Evolutionary conservation across 768 basidiomycete species (phyloP), one percentile per base, ranked within the genome.

Genomic region (Candolleomyces eurysporus): DNA sequence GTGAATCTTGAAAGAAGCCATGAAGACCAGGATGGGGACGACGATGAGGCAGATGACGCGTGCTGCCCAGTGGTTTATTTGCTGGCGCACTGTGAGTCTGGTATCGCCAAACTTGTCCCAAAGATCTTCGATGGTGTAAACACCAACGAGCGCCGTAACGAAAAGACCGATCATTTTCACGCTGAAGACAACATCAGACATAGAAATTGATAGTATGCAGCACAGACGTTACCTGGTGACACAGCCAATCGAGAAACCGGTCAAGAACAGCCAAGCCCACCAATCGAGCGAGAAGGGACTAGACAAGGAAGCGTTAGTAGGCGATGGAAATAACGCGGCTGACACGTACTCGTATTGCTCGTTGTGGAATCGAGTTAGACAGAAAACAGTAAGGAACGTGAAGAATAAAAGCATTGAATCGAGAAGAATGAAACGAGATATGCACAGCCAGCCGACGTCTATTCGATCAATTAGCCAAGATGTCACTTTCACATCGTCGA

Each of bases 331-430:
- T 0, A 51, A 45, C 2, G 17, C 30, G 36, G 36, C 8, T 36
- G 36, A 36, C 6, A 78, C 93, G 69, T 67, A 96, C 94, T 92
- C 87, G 66, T 89, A 91, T 78, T 96, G 94, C 73, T 98, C 92
- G 71, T 97, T 97, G 72, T 98, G 95, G 77, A 98, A 98, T 75
- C 96, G 97, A 52, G 92, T 87, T 54, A 98, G 79, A 72, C 91
- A 93, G 76, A 96, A 96, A 66, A 96, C 91, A 48, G 96, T 96
- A 70, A 92, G 88, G 82, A 98, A 94, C 45, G 97, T 98, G 80
- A 99, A 98, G 83, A 96, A 97, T 39, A 99, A 79, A n/a, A 99
- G 79, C 94, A 99, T 97, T 21, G 97, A 95, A 73, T 99, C 97
- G 68, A 99, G 81, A 42, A 99, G 87, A 75, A 98, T 95, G 73